phyloP scores from a whole-genome alignment of 2,329 filamentous ascomycete genomes.

The Pochonia chlamydosporia region DNA sequence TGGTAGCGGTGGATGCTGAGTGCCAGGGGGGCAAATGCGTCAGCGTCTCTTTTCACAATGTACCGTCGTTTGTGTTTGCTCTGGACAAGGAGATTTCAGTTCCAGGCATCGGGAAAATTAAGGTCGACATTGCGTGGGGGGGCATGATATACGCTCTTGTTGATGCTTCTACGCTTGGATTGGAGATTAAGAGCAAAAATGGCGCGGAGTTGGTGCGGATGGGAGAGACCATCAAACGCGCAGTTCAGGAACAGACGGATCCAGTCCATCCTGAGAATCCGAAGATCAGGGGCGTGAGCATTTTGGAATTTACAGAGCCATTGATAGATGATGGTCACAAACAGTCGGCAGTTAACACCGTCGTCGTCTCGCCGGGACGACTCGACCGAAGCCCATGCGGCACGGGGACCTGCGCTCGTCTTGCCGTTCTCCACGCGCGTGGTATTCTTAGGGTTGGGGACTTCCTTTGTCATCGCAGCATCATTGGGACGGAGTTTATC shows the following conservation, averaged over 20 bases:
- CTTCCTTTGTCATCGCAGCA: slow-evolving; percentile 28
- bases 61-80: slow-evolving; percentile 32
- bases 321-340: slow-evolving; percentile 10
- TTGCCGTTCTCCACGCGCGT: slow-evolving; percentile 34
- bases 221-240: slow-evolving; percentile 36
- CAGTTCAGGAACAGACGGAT: slow-evolving; percentile 24
- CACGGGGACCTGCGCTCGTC: slow-evolving; percentile 34
- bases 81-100: slow-evolving; percentile 30
- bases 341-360: slow-evolving; percentile 24
- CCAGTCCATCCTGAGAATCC: slow-evolving; percentile 36
- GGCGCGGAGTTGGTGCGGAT: slow-evolving; percentile 29
- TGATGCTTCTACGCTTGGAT: slow-evolving; percentile 26
- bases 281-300: slow-evolving; percentile 33
- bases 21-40: slow-evolving; percentile 34
- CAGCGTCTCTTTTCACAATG: slow-evolving; percentile 34
- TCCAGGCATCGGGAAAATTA: slow-evolving; percentile 29
- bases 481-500: slow-evolving; percentile 34
- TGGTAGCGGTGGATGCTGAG: slow-evolving; percentile 33
- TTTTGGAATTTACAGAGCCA: slow-evolving; percentile 30
- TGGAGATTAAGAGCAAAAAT: slow-evolving; percentile 23
- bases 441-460: slow-evolving; percentile 29
- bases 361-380: slow-evolving; percentile 35
- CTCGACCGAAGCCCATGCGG: slow-evolving; percentile 39
- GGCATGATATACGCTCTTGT: slow-evolving; percentile 5
- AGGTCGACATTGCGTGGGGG: slow-evolving; percentile 36